These are phyloP conservation scores for Mycena chlorophos DNA, from an alignment of 768 basidiomycete genomes.

Conservation along the genomic window DNA sequence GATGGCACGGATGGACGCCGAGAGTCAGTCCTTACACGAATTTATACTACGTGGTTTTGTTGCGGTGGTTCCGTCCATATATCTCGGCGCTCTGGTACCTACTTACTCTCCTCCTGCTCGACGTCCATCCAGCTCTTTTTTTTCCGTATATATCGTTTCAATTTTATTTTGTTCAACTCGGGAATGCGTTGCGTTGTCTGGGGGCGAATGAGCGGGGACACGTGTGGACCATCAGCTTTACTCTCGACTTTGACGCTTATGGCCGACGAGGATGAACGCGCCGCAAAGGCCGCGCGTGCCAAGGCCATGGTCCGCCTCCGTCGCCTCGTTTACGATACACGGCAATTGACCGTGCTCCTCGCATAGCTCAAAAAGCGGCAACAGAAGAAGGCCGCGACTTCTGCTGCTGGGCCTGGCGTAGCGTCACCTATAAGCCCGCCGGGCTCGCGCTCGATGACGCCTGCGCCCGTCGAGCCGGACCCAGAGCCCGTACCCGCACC, in stretches of 20 bases:
- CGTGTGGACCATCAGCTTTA: constrained; percentile 11
- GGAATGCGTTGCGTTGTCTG: constrained; percentile 4
- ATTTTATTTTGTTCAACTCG: constrained; percentile 20
- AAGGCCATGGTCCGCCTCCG: constrained; percentile 71
- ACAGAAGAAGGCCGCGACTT: constrained; percentile 62
- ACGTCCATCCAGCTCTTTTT: constrained; percentile 6
- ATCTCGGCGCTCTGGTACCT: constrained; percentile 20
- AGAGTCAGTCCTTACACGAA: constrained; percentile 64
- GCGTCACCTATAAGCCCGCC: constrained; percentile 49
- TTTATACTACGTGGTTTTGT: constrained; percentile 25
- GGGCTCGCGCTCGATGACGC: constrained; percentile 52
- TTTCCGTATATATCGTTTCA: constrained; percentile 21
- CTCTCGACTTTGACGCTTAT: constrained; percentile 26
- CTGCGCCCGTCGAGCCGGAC: constrained; percentile 43
- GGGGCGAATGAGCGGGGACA: not conserved
- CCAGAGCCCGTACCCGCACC: too few species aligned
- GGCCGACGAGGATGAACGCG: constrained; percentile 73
- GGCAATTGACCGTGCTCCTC: constrained; percentile 8
- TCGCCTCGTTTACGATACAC: constrained; percentile 3
- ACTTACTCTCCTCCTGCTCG: constrained; percentile 16
- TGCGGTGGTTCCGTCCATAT: constrained; percentile 17
- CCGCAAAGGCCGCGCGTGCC: constrained; percentile 79
- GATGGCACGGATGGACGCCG: constrained; percentile 53
- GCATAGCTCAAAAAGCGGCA: constrained; percentile 79
- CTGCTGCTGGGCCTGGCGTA: constrained; percentile 35